Conservation (phyloP, 768 basidiomycete species). For the Hygrocybe punicea region DNA sequence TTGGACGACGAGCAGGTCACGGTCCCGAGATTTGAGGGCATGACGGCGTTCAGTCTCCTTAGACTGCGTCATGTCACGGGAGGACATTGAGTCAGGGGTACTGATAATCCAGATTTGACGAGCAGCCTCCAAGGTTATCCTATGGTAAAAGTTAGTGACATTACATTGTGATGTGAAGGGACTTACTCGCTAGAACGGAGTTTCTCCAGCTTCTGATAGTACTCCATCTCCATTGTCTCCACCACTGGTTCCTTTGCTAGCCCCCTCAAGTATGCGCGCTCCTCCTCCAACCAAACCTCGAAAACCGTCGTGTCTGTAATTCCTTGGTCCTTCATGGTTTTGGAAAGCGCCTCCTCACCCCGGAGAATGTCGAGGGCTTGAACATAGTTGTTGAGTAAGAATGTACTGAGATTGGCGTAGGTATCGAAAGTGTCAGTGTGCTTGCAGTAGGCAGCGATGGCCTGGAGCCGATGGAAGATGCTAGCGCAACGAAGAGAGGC, state of each 20-base stretch:
- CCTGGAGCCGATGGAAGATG: constrained; percentile 20
- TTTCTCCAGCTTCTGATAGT: constrained; percentile 12
- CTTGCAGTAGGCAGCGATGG: constrained; percentile 13
- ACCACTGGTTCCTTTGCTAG: constrained; percentile 13
- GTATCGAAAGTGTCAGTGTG: constrained; percentile 21
- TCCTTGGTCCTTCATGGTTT: constrained; percentile 6
- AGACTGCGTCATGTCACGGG: no score
- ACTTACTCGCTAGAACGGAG: constrained; percentile 7
- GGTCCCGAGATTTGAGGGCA: background rate
- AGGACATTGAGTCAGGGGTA: no score
- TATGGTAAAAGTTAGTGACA: no score
- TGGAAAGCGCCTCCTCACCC: background rate
- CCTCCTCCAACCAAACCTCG: constrained; percentile 20
- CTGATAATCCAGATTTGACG: no score
- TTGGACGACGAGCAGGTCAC: background rate
- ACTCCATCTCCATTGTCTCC: constrained; percentile 20
- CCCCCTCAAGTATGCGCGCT: constrained; percentile 14
- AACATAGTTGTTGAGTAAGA: constrained; percentile 24
- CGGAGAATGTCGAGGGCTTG: constrained; percentile 23
- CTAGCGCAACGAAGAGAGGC: constrained; percentile 10
- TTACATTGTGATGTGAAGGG: no score
- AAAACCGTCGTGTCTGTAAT: constrained; percentile 8
- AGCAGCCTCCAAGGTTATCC: no score
- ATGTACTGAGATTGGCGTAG: constrained; percentile 21
- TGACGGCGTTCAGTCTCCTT: background rate